A percentile compares a stretch with the other conserved stretches of the same genome.
Evolutionary conservation across 345 rosid genomes (phyloP).

Genomic region (Populus davidiana): DNA sequence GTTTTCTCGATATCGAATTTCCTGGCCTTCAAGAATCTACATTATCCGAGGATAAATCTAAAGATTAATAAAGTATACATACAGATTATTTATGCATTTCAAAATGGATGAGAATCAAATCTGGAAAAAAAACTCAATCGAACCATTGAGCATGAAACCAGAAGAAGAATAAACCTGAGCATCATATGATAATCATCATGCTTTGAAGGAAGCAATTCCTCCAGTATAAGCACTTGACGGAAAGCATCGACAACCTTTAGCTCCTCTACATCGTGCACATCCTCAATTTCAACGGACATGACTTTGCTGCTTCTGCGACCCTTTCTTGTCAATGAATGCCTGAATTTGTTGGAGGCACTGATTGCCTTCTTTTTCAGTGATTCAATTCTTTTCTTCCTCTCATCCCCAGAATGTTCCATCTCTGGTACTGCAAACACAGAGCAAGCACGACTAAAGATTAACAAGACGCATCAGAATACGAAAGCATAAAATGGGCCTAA

Average conservation of each 20-base stretch:
- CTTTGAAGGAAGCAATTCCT: constrained; percentile 69
- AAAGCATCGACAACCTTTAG: constrained; percentile 70
- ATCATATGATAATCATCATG: constrained; percentile 90
- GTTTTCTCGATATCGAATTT: constrained; percentile 83
- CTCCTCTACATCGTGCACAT: constrained; percentile 76
- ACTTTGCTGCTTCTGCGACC: constrained; percentile 78
- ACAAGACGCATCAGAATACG: not conserved
- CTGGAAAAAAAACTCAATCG: not conserved
- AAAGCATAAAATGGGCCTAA: not conserved
- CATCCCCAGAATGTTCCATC: constrained; percentile 41
- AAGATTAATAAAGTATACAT: not conserved
- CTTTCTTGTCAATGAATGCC: constrained; percentile 61
- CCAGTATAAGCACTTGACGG: constrained; percentile 68
- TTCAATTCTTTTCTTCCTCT: constrained; percentile 52
- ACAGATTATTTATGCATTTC: not conserved
- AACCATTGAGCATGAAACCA: not conserved
- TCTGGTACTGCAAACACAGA: constrained; percentile 22
- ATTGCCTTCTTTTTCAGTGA: constrained; percentile 65
- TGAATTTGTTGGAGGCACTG: constrained; percentile 70
- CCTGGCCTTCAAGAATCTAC: constrained; percentile 88
- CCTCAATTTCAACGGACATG: constrained; percentile 57
- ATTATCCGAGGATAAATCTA: constrained; percentile 10
- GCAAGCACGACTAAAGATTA: not conserved
- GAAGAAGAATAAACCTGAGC: constrained; percentile 57
- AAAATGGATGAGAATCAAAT: not conserved